These are phyloP conservation scores for Baeospora myosura DNA, from an alignment of 1,284 basidiomycete genomes.

Conservation along the genomic window DNA sequence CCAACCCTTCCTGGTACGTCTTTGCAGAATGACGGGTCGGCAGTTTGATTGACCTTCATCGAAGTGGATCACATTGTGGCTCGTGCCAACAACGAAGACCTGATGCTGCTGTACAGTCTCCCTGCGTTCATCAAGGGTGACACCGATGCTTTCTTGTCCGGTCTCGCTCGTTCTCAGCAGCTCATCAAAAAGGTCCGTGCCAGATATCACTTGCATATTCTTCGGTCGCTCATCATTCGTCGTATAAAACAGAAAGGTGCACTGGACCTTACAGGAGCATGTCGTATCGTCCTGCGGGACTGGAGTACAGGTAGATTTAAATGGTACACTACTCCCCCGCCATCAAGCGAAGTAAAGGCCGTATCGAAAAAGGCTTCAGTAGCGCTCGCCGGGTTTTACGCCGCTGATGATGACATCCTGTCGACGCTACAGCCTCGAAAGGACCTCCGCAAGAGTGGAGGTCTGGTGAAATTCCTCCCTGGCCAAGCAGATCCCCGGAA, in stretches of 20 bases:
- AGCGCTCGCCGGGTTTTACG: conserved; percentile 25
- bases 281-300: conserved; percentile 81
- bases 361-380: conserved; percentile 15
- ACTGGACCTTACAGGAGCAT: conserved; percentile 73
- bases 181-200: conserved; percentile 72
- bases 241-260: conserved; percentile 53
- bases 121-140: conserved; percentile 77
- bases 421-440: conserved; percentile 46
- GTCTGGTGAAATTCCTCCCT: conserved; percentile 48
- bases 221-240: conserved; percentile 4
- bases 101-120: conserved; percentile 86
- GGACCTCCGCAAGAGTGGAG: conserved; percentile 54
- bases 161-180: conserved; percentile 74
- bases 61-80: conserved; percentile 71
- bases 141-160: conserved; percentile 71
- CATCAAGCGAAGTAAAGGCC: conserved; percentile 20
- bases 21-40: conserved; percentile 8
- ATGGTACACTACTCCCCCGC: conserved; percentile 66
- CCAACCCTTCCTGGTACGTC: conserved; percentile 66
- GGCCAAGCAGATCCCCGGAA: conserved; percentile 49
- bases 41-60: conserved; percentile 6
- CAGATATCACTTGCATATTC: neutral
- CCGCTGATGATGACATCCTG: conserved; percentile 47
- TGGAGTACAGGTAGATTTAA: conserved; percentile 81
- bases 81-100: conserved; percentile 70